Evolutionary conservation across 371 early-diverging fungal genomes (phyloP).

Genomic region (Entomophthora muscae): DNA sequence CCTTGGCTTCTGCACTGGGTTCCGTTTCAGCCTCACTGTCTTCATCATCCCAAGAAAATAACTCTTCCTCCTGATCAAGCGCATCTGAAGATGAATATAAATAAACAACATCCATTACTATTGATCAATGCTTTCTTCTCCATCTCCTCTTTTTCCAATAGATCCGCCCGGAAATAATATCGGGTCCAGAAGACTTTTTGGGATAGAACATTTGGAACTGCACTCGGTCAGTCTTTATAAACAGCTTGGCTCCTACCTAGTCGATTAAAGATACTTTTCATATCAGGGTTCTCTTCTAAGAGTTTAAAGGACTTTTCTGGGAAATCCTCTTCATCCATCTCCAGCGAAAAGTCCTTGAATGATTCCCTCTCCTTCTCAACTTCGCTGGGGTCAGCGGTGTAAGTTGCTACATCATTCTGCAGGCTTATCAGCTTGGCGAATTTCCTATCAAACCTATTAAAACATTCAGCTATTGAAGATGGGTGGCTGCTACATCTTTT

Average conservation of each 20-base stretch:
- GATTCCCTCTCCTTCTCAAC: neutral
- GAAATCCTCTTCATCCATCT: neutral
- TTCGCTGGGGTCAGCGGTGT: neutral
- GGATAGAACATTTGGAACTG: neutral
- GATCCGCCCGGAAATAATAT: neutral
- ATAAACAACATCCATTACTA: neutral
- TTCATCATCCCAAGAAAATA: neutral
- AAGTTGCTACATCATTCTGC: neutral
- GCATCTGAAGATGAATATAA: neutral
- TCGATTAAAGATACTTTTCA: neutral
- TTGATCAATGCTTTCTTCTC: slow-evolving; percentile 1
- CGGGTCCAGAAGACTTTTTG: neutral
- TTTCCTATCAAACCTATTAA: neutral
- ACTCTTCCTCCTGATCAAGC: neutral
- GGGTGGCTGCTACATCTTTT: too few species aligned
- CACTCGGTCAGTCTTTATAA: neutral
- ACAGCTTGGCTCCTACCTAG: slow-evolving; percentile 3
- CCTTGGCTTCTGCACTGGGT: neutral
- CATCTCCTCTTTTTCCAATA: neutral
- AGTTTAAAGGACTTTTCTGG: neutral
- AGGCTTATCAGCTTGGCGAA: neutral
- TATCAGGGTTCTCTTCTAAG: neutral
- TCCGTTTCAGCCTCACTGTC: neutral
- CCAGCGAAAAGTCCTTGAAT: neutral
- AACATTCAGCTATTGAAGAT: neutral